Conservation (phyloP, 305 asterid species). For the Andrographis paniculata region DNA sequence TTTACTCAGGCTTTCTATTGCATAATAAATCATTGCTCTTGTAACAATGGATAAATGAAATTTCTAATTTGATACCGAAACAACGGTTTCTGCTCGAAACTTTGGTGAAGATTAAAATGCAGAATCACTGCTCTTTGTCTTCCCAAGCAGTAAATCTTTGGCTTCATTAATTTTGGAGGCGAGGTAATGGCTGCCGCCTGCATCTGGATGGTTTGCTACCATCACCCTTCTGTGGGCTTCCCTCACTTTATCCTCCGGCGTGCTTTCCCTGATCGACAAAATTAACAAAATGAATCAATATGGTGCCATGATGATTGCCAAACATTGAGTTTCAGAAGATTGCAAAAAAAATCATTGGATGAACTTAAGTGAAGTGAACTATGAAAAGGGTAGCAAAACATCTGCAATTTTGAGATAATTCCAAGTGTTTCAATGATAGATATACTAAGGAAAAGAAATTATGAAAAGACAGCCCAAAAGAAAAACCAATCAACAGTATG, state of each 20-base stretch:
- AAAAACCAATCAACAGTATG: too few relatives aligned
- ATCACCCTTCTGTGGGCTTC: constrained; percentile 88
- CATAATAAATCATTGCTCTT: too few relatives aligned
- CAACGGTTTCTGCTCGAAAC: constrained; percentile 21
- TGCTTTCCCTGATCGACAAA: constrained; percentile 54
- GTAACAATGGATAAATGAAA: too few relatives aligned
- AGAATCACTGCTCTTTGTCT: constrained; percentile 53
- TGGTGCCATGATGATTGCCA: too few relatives aligned
- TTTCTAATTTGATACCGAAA: constrained; percentile 1
- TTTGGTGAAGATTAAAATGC: constrained; percentile 40
- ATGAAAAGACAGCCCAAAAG: too few relatives aligned
- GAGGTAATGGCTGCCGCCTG: constrained; percentile 90
- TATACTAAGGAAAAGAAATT: background rate
- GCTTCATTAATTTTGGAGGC: constrained; percentile 91
- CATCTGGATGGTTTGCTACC: constrained; percentile 97
- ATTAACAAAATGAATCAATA: background rate
- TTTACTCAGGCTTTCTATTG: too few relatives aligned
- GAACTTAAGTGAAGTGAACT: too few relatives aligned
- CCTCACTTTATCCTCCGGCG: constrained; percentile 59
- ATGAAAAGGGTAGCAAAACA: too few relatives aligned
- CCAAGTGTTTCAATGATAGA: background rate
- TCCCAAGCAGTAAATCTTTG: constrained; percentile 61
- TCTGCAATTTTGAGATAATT: background rate
- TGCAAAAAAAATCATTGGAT: too few relatives aligned
- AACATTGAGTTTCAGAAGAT: too few relatives aligned